A percentile compares a stretch with the other conserved stretches of the same genome.
phyloP scores from a whole-genome alignment of 2,329 filamentous ascomycete genomes.

The Aspergillus carbonarius region DNA sequence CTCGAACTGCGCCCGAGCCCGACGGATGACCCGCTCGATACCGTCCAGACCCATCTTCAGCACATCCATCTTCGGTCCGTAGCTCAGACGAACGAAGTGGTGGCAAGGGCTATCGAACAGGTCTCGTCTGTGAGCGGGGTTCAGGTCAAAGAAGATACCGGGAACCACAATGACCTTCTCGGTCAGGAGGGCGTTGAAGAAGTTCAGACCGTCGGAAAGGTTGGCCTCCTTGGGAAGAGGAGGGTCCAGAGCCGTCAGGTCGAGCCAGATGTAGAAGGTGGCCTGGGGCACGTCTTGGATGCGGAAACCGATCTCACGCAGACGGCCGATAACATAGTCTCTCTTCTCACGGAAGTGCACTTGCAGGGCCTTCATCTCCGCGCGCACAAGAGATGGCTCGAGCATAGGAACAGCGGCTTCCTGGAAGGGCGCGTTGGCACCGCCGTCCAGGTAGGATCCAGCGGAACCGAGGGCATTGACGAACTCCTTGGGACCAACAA shows the following conservation, averaged over 20 bases:
- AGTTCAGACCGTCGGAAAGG: slow-evolving; percentile 91
- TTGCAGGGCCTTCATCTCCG: slow-evolving; percentile 88
- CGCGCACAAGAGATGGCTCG: slow-evolving; percentile 75
- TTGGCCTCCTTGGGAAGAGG: slow-evolving; percentile 60
- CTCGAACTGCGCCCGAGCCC: slow-evolving; percentile 34
- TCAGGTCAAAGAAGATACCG: slow-evolving; percentile 96
- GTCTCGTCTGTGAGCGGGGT: slow-evolving; percentile 84
- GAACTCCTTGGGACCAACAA: slow-evolving; percentile 93
- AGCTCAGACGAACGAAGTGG: slow-evolving; percentile 82
- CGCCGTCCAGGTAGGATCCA: slow-evolving; percentile 90
- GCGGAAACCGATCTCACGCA: slow-evolving; percentile 82
- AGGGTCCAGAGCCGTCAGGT: slow-evolving; percentile 51
- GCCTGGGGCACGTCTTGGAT: slow-evolving; percentile 82
- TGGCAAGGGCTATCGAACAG: slow-evolving; percentile 94
- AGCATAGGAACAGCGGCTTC: slow-evolving; percentile 91
- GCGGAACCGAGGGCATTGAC: slow-evolving; percentile 90
- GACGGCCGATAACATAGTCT: slow-evolving; percentile 79
- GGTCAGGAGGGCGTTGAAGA: slow-evolving; percentile 89
- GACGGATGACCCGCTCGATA: slow-evolving; percentile 73
- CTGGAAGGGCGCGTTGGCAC: slow-evolving; percentile 93
- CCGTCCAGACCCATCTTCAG: slow-evolving; percentile 77
- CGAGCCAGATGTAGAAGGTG: slow-evolving; percentile 90
- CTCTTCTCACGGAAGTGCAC: slow-evolving; percentile 88
- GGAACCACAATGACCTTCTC: slow-evolving; percentile 97
- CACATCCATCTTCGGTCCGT: slow-evolving; percentile 77